phyloP scores from a whole-genome alignment of 2,329 filamentous ascomycete species.

The Talaromyces pinophilus region DNA sequence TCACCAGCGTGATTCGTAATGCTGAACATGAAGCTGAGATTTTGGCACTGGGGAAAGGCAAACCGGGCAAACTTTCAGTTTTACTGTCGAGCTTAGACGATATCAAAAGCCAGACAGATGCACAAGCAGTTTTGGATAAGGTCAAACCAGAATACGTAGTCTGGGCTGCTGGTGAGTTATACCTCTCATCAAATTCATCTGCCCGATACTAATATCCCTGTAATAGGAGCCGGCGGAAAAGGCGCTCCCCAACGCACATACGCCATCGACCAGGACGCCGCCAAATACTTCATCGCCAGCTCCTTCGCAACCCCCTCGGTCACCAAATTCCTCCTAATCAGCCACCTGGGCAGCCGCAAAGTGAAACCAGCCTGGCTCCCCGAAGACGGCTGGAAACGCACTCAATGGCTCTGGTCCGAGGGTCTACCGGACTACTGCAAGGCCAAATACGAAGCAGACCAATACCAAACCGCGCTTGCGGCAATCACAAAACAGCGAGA shows the following conservation, averaged over 20 bases:
- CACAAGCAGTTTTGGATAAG: constrained; percentile 59
- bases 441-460: constrained; percentile 59
- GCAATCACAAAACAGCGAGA: constrained; percentile 35
- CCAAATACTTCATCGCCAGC: constrained; percentile 56
- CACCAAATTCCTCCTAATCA: constrained; percentile 58
- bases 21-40: constrained; percentile 67
- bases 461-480: constrained; percentile 53
- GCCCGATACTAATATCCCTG: background rate
- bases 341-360: constrained; percentile 54
- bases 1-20: constrained; percentile 76
- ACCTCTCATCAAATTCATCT: background rate
- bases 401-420: constrained; percentile 52
- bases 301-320: constrained; percentile 48
- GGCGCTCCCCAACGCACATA: constrained; percentile 53
- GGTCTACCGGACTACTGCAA: constrained; percentile 54
- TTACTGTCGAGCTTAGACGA: constrained; percentile 72
- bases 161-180: constrained; percentile 46
- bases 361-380: constrained; percentile 54
- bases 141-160: constrained; percentile 49
- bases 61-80: constrained; percentile 66
- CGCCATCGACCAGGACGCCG: constrained; percentile 57
- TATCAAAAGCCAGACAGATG: constrained; percentile 63
- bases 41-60: constrained; percentile 58
- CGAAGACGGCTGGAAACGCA: constrained; percentile 49
- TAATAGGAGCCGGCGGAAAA: constrained; percentile 58